phyloP scores from a whole-genome alignment of 192 early-diverging fungal species.

The Coemansia sp. region DNA sequence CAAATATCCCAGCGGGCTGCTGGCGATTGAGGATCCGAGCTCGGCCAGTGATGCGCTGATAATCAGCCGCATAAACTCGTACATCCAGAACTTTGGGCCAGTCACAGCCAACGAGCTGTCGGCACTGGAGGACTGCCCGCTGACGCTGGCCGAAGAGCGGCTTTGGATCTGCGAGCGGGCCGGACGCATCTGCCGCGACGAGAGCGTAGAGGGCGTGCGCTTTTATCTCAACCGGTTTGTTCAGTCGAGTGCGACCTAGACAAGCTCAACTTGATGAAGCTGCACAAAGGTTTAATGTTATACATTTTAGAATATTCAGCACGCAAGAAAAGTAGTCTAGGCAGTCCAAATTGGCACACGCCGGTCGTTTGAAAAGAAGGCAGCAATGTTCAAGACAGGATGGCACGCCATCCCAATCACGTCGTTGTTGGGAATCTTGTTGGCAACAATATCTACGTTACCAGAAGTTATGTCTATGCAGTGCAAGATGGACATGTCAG shows the following conservation, averaged over 20 bases:
- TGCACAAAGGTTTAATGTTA: neutral
- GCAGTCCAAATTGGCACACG: slow-evolving; percentile 37
- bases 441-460: slow-evolving; percentile 27
- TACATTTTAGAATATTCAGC: neutral
- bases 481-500: slow-evolving; percentile 68
- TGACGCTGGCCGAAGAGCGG: slow-evolving; percentile 54
- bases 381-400: slow-evolving; percentile 76
- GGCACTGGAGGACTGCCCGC: slow-evolving; percentile 44
- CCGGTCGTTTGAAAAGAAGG: slow-evolving; percentile 41
- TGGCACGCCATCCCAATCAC: slow-evolving; percentile 78
- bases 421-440: slow-evolving; percentile 64
- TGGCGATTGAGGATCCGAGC: slow-evolving; percentile 68
- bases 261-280: neutral
- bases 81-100: slow-evolving; percentile 56
- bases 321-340: neutral
- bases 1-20: slow-evolving; percentile 77
- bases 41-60: slow-evolving; percentile 69
- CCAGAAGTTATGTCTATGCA: slow-evolving; percentile 69
- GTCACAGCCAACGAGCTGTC: slow-evolving; percentile 76
- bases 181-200: slow-evolving; percentile 84
- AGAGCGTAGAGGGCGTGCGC: slow-evolving; percentile 77
- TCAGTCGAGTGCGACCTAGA: neutral
- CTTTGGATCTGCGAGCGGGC: slow-evolving; percentile 70
- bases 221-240: slow-evolving; percentile 78
- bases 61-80: slow-evolving; percentile 57